Conservation (phyloP, 306 rosid species). For the Acacia acuminata region DNA sequence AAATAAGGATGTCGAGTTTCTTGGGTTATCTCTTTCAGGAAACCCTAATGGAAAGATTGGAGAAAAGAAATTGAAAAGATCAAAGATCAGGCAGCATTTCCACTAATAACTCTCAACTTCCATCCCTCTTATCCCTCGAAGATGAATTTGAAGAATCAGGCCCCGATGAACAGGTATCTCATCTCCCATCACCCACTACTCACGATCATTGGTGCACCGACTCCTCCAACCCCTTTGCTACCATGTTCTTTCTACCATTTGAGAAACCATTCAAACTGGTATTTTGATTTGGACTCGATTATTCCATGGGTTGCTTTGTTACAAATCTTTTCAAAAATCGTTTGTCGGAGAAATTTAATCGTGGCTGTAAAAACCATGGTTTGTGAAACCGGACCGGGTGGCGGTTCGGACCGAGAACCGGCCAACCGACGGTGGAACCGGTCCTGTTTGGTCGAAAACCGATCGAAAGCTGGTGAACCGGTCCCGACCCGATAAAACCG, state of each 20-base stretch:
- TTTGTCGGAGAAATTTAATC: slow-evolving; percentile 24
- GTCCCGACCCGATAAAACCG: no score
- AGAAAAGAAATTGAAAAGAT: no score
- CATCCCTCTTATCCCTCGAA: background rate
- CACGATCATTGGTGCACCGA: background rate
- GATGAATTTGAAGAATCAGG: slow-evolving; percentile 11
- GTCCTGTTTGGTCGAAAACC: no score
- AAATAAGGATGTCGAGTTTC: no score
- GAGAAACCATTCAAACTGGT: slow-evolving; percentile 36
- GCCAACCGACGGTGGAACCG: no score
- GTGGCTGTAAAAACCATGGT: slow-evolving; percentile 24
- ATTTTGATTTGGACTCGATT: slow-evolving; percentile 59
- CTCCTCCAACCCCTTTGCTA: slow-evolving; percentile 41
- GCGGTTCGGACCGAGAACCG: no score
- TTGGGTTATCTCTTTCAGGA: no score
- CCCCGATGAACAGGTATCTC: background rate
- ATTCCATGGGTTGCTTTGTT: slow-evolving; percentile 68
- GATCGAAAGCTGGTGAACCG: no score
- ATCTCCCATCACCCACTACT: background rate
- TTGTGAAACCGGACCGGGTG: no score
- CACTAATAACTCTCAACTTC: background rate
- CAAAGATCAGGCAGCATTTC: no score
- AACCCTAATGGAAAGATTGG: no score
- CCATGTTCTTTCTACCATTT: slow-evolving; percentile 35
- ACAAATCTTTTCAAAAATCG: slow-evolving; percentile 68